Conservation (phyloP, 208 protist species). For the Kentomonas sorsogonicus region DNA sequence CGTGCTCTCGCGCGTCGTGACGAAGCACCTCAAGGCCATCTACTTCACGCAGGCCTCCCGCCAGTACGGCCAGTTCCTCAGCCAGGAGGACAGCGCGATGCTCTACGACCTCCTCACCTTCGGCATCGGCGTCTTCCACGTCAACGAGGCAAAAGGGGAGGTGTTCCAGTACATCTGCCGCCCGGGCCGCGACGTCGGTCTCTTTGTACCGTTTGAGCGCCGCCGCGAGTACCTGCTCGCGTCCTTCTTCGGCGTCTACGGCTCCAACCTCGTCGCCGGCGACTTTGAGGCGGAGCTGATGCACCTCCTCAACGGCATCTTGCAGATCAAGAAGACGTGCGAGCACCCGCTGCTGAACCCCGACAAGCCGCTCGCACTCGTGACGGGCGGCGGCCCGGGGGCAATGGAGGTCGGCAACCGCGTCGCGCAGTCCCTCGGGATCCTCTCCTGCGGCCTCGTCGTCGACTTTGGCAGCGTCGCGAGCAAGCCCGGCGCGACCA, state of each 20-base stretch:
- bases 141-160: slow-evolving; percentile 73
- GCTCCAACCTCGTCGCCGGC: slow-evolving; percentile 88
- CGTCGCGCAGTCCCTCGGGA: slow-evolving; percentile 84
- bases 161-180: slow-evolving; percentile 88
- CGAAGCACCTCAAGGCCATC: slow-evolving; percentile 78
- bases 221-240: slow-evolving; percentile 83
- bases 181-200: slow-evolving; percentile 62
- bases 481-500: slow-evolving; percentile 74
- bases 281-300: slow-evolving; percentile 89
- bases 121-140: slow-evolving; percentile 83
- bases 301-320: slow-evolving; percentile 76
- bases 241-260: slow-evolving; percentile 91
- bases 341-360: slow-evolving; percentile 74
- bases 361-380: slow-evolving; percentile 73
- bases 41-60: slow-evolving; percentile 81
- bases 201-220: slow-evolving; percentile 84
- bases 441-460: slow-evolving; percentile 87
- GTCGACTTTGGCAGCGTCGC: slow-evolving; percentile 89
- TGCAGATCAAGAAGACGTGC: slow-evolving; percentile 58
- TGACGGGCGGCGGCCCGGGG: slow-evolving; percentile 90
- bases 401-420: slow-evolving; percentile 93
- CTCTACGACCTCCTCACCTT: slow-evolving; percentile 85
- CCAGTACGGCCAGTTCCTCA: slow-evolving; percentile 84
- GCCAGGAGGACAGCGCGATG: slow-evolving; percentile 84
- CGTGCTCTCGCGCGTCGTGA: slow-evolving; percentile 77